Base-by-base conservation (phyloP, 345 rosid species). In the Gossypium anomalum region DNA sequence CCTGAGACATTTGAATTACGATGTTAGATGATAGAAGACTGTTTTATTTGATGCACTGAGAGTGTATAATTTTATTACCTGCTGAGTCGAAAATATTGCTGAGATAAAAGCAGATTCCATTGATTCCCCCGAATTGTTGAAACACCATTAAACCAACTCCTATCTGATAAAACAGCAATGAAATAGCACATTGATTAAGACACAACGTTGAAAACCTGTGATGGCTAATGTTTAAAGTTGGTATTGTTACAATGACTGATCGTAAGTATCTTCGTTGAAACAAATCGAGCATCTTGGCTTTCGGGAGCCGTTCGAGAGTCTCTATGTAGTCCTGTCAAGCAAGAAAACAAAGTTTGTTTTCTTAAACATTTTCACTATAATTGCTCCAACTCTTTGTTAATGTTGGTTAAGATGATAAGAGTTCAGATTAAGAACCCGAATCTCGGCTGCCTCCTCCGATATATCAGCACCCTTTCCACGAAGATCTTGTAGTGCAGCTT, bases 381-480 rank as follows among this genome's bases (percentile, higher is more conserved):
- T 77, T 34, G 64, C 43, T 49, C 23, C 10, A 12, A 72, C 25
- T 56, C 67, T 53, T n/a, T 41, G 9, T 43, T 58, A 52, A 4
- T 14, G 34, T 34, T 17, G 43, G 55, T 14, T 66, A 51, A n/a
- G 34, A 14, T 62, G 41, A 56, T 25, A 41, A n/a, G 41, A 34
- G 13, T 63, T 57, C 27, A 70, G 72, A 48, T 20, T 48, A 76
- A 67, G 71, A 76, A 94, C 98, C 88, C 82, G 87, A 72, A 94
- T 92, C 78, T 94, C 97, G 63, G 74, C 81, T 70, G 89, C 92
- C 80, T 94, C 98, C 2, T 80, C 45, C 9, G 94, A 85, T 84
- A 90, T 86, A 79, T 92, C 89, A 65, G 87, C 85, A 62, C 86
- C 89, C 87, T 88, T 82, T 81, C 97, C 97, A 45, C 97, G 93